phyloP scores from a whole-genome alignment of 2,329 filamentous ascomycete genomes.

The Aspergillus fischeri region DNA sequence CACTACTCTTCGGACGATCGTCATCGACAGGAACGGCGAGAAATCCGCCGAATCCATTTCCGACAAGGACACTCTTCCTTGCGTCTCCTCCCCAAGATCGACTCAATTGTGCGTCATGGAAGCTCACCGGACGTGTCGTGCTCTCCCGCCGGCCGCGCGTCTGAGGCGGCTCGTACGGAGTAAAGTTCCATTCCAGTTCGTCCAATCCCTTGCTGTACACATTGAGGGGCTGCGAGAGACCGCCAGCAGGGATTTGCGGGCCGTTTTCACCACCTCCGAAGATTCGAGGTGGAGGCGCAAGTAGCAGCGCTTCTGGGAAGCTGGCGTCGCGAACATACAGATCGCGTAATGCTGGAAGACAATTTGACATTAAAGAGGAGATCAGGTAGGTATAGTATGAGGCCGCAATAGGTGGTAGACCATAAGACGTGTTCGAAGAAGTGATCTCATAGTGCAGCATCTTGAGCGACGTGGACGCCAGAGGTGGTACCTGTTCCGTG shows the following conservation, averaged over 20 bases:
- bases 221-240: constrained; percentile 55
- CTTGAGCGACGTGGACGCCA: constrained; percentile 65
- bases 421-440: constrained; percentile 52
- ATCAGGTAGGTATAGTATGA: constrained; percentile 83
- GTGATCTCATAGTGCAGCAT: constrained; percentile 82
- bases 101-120: constrained; percentile 44
- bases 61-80: constrained; percentile 60
- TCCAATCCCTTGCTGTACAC: constrained; percentile 65
- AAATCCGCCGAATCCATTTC: constrained; percentile 64
- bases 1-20: constrained; percentile 33
- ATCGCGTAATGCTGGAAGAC: constrained; percentile 67
- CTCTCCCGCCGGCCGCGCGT: constrained; percentile 34
- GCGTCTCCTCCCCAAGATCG: constrained; percentile 58
- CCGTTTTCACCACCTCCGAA: constrained; percentile 41
- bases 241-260: constrained; percentile 21
- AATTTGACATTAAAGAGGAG: constrained; percentile 71
- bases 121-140: constrained; percentile 44
- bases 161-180: constrained; percentile 51
- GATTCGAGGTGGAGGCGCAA: constrained; percentile 60
- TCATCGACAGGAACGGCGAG: constrained; percentile 58
- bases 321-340: constrained; percentile 82
- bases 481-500: constrained; percentile 53
- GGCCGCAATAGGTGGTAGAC: constrained; percentile 47
- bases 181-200: constrained; percentile 66
- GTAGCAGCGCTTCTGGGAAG: constrained; percentile 75